These are phyloP conservation scores for Penicillium sp. DNA, from an alignment of 2,329 filamentous ascomycete genomes.

Conservation along the genomic window DNA sequence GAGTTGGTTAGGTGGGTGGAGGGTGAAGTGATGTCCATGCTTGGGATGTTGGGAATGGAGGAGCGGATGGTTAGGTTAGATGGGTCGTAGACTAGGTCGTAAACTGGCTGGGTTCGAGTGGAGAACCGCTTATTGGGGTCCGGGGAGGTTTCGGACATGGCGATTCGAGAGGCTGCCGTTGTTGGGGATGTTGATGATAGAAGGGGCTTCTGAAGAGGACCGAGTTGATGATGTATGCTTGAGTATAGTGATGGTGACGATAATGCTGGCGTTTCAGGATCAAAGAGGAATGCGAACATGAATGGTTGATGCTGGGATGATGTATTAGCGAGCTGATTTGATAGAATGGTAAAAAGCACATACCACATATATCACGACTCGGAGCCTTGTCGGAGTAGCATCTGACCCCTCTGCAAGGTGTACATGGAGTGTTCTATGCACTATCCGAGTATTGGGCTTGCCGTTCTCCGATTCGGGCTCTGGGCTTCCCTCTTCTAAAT, in stretches of 20 bases:
- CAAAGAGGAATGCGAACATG: constrained; percentile 45
- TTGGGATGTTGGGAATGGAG: constrained; percentile 56
- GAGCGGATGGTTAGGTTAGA: constrained; percentile 50
- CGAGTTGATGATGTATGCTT: constrained; percentile 42
- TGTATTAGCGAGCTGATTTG: constrained; percentile 5
- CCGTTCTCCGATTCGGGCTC: constrained; percentile 14
- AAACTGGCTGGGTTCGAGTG: constrained; percentile 40
- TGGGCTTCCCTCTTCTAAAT: constrained; percentile 22
- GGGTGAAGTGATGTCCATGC: constrained; percentile 35
- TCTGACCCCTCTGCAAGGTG: constrained; percentile 19
- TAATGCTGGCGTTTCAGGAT: constrained; percentile 36
- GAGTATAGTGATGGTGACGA: constrained; percentile 40
- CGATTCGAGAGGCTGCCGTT: constrained; percentile 34
- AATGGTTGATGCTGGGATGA: constrained; percentile 39
- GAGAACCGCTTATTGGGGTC: constrained; percentile 27
- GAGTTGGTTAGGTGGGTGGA: constrained; percentile 8
- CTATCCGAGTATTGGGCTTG: constrained; percentile 26
- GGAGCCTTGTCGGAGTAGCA: constrained; percentile 22
- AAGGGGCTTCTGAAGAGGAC: constrained; percentile 41
- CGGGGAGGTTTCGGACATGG: constrained; percentile 24
- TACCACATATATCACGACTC: constrained; percentile 39
- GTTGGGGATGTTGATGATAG: constrained; percentile 40
- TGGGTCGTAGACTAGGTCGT: constrained; percentile 55
- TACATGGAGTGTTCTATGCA: constrained; percentile 31
- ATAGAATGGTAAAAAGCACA: constrained; percentile 2